These are phyloP conservation scores for Leccinum subtestaceum DNA, from an alignment of 768 basidiomycete species.

Conservation along the genomic window DNA sequence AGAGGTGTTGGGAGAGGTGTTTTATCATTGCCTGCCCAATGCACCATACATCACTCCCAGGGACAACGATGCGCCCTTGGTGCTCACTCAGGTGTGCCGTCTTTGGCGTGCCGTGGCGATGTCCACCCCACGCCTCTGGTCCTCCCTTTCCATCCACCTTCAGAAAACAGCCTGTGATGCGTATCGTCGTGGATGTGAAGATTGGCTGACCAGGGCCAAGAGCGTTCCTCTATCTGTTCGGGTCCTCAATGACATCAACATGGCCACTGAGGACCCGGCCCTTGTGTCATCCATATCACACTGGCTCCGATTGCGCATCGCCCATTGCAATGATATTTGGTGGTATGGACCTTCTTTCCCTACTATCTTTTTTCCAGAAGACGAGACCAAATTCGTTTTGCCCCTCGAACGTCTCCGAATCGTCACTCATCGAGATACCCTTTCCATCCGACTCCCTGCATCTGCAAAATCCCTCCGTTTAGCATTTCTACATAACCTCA, in stretches of 20 bases:
- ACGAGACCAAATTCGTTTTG: background rate
- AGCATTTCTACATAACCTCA: slow-evolving; percentile 21
- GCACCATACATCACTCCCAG: slow-evolving; percentile 26
- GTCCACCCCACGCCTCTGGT: slow-evolving; percentile 33
- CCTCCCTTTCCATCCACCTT: slow-evolving; percentile 26
- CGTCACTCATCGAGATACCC: slow-evolving; percentile 14
- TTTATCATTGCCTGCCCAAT: slow-evolving; percentile 26
- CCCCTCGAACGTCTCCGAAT: slow-evolving; percentile 23
- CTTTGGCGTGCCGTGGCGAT: slow-evolving; percentile 32
- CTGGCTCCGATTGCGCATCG: slow-evolving; percentile 26
- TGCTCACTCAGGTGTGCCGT: slow-evolving; percentile 28
- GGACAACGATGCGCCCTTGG: slow-evolving; percentile 20
- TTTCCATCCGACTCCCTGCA: slow-evolving; percentile 16
- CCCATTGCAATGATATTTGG: slow-evolving; percentile 29
- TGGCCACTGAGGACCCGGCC: slow-evolving; percentile 3
- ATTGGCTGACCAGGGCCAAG: slow-evolving; percentile 31
- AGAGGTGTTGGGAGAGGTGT: slow-evolving; percentile 32
- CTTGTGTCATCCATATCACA: slow-evolving; percentile 4
- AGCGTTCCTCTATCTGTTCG: slow-evolving; percentile 25
- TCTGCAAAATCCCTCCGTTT: slow-evolving; percentile 17
- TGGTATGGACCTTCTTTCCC: slow-evolving; percentile 31
- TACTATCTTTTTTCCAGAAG: slow-evolving; percentile 13
- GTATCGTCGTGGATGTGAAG: slow-evolving; percentile 21
- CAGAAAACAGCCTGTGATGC: slow-evolving; percentile 4
- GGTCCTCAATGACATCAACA: slow-evolving; percentile 25